Evolutionary conservation across 2,329 filamentous ascomycete species (phyloP).

Genomic region (Pleomassaria siparia): DNA sequence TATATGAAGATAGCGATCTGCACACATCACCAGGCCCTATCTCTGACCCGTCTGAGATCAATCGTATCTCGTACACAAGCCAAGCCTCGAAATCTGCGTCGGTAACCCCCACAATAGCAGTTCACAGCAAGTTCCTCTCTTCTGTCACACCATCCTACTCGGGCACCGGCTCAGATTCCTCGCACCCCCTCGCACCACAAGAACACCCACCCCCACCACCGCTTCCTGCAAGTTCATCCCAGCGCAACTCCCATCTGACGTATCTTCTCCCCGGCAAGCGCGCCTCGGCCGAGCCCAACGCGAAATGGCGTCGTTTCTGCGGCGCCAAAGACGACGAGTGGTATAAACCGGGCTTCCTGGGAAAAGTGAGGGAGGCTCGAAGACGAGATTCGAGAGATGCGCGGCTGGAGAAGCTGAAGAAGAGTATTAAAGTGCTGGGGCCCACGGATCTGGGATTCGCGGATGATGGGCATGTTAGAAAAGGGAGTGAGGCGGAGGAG

Average conservation of each 20-base stretch:
- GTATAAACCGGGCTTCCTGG: constrained; percentile 17
- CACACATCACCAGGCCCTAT: too few species aligned
- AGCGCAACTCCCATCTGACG: not conserved
- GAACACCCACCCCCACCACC: not conserved
- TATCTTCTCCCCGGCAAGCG: not conserved
- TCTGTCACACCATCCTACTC: constrained; percentile 12
- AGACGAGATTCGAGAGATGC: constrained; percentile 20
- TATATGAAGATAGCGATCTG: too few species aligned
- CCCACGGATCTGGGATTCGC: constrained; percentile 28
- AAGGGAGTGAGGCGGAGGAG: constrained; percentile 1
- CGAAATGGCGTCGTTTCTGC: constrained; percentile 1
- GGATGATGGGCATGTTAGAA: constrained; percentile 13
- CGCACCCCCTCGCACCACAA: not conserved
- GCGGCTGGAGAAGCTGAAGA: constrained; percentile 32
- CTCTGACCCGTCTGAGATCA: constrained; percentile 6
- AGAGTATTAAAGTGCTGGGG: constrained; percentile 34
- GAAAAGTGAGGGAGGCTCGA: constrained; percentile 27
- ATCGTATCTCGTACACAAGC: constrained; percentile 19
- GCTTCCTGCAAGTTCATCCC: not conserved
- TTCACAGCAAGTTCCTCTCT: constrained; percentile 9
- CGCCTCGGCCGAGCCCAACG: not conserved
- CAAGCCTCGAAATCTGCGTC: constrained; percentile 6
- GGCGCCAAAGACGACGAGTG: constrained; percentile 7
- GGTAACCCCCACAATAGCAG: constrained; percentile 8
- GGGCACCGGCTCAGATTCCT: not conserved